These are phyloP conservation scores for Microcyclosporella mali DNA, from an alignment of 2,329 filamentous ascomycete species.

Conservation along the genomic window DNA sequence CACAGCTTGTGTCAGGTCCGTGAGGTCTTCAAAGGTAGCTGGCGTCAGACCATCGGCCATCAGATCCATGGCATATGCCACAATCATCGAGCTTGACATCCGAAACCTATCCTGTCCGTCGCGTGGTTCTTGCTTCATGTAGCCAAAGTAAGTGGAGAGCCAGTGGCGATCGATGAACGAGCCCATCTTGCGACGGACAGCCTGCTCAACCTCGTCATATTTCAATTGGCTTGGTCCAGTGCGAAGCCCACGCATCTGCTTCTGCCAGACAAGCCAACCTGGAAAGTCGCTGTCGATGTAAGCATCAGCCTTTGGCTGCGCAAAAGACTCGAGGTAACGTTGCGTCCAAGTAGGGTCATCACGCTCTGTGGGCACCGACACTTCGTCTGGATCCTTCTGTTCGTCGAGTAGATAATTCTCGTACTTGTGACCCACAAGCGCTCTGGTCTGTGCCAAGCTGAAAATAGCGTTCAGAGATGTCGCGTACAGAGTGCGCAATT, in stretches of 20 bases:
- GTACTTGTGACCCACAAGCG: constrained; percentile 79
- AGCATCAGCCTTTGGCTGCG: constrained; percentile 71
- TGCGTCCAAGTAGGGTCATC: constrained; percentile 73
- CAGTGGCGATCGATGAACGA: constrained; percentile 72
- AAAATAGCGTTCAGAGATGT: constrained; percentile 71
- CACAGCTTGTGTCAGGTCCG: constrained; percentile 67
- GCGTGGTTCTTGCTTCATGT: constrained; percentile 91
- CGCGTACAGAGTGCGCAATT: constrained; percentile 72
- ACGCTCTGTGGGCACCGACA: constrained; percentile 65
- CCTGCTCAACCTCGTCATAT: constrained; percentile 76
- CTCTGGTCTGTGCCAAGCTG: constrained; percentile 79
- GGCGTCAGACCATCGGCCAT: constrained; percentile 72
- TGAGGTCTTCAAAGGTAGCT: constrained; percentile 80
- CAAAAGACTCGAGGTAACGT: constrained; percentile 71
- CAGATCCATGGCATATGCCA: constrained; percentile 85
- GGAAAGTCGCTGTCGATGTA: constrained; percentile 89
- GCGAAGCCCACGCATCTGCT: constrained; percentile 73
- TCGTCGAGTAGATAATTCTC: constrained; percentile 78
- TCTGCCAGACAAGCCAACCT: constrained; percentile 94
- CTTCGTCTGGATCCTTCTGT: constrained; percentile 69
- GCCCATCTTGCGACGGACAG: constrained; percentile 72
- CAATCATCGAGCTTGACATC: constrained; percentile 76
- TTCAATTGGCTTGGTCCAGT: constrained; percentile 63
- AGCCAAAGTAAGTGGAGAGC: constrained; percentile 83
- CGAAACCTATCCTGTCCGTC: constrained; percentile 81